These are phyloP conservation scores for Puya raimondii DNA, from an alignment of 176 grass and related monocot genomes.

Conservation along the genomic window DNA sequence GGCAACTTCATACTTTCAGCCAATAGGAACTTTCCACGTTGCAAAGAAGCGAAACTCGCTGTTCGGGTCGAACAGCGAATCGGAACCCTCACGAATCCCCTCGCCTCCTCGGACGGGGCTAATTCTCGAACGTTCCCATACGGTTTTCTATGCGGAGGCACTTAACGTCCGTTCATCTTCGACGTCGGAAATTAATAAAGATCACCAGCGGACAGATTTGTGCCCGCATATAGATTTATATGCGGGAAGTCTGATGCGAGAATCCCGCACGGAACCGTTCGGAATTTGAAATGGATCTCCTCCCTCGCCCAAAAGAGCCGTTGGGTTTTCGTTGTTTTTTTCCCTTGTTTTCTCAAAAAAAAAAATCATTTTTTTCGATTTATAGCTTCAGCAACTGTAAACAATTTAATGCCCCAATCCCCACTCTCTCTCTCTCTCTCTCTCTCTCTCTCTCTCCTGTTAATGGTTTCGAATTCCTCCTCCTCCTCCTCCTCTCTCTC, in stretches of 20 bases:
- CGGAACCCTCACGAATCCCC: not conserved
- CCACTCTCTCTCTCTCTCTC: conserved; percentile 9
- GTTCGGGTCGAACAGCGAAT: not conserved
- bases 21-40: not conserved
- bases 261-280: conserved; percentile 7
- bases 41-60: not conserved
- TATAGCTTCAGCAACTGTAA: not conserved
- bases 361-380: conserved; percentile 11
- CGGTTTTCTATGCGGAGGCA: not conserved
- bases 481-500: not conserved
- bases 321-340: conserved; percentile 27
- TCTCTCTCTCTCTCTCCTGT: conserved; percentile 5
- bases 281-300: conserved; percentile 37
- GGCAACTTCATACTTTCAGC: too few species aligned
- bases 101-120: not conserved
- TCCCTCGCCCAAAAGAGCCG: conserved; percentile 12
- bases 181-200: too few species aligned
- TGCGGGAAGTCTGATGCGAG: not conserved
- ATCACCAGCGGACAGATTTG: too few species aligned
- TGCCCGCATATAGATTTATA: not conserved
- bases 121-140: not conserved
- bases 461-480: conserved; percentile 1
- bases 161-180: too few species aligned
- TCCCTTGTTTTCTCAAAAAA: not conserved
- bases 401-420: conserved; percentile 20